Evolutionary conservation across 441 rosid species (phyloP).

Genomic region (Pelargonium australe): DNA sequence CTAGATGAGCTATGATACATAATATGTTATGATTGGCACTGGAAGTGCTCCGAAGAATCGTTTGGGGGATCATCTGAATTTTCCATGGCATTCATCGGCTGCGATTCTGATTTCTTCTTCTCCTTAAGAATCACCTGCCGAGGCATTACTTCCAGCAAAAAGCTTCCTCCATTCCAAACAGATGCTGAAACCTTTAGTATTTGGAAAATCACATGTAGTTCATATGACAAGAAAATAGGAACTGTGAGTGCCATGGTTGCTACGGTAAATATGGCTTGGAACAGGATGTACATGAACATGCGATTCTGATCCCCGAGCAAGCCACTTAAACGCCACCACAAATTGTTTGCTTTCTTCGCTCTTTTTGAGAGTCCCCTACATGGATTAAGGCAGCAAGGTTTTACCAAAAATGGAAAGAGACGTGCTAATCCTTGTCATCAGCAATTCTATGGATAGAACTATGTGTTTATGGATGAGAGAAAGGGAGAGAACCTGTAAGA

Average conservation of each 20-base stretch:
- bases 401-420: neutral
- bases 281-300: conserved; percentile 62
- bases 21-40: too few species aligned
- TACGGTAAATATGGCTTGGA: conserved; percentile 73
- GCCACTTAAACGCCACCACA: conserved; percentile 84
- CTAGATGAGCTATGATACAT: too few species aligned
- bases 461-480: neutral
- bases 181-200: conserved; percentile 81
- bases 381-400: conserved; percentile 3
- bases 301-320: conserved; percentile 79
- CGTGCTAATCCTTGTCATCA: too few species aligned
- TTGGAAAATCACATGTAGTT: conserved; percentile 63
- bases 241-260: conserved; percentile 90
- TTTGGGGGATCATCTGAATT: conserved; percentile 9
- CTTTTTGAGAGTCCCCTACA: conserved; percentile 75
- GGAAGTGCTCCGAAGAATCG: neutral
- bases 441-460: neutral
- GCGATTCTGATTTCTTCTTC: conserved; percentile 53
- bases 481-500: conserved; percentile 61
- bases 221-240: conserved; percentile 77
- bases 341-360: conserved; percentile 77
- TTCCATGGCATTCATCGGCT: conserved; percentile 20
- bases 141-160: conserved; percentile 82
- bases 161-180: conserved; percentile 89
- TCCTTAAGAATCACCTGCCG: conserved; percentile 79